Conservation (phyloP, 768 basidiomycete species). For the Boletus pseudopeckii region DNA sequence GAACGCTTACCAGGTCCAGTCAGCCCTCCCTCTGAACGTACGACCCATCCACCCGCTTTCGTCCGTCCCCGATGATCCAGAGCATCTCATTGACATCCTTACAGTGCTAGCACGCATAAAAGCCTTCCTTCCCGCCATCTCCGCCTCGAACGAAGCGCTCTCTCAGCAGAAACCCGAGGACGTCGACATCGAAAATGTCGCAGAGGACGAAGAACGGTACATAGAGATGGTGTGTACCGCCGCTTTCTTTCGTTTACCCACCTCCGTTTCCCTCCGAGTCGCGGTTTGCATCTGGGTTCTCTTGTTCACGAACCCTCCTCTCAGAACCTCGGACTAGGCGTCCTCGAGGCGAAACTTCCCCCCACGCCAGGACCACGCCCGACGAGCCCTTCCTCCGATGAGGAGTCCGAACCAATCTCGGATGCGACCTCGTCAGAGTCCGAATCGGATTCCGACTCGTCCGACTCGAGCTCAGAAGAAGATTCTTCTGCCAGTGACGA, state of each 20-base stretch:
- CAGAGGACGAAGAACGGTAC: constrained; percentile 44
- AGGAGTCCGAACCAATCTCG: constrained; percentile 1
- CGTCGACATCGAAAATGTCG: constrained; percentile 68
- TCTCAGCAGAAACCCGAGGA: constrained; percentile 48
- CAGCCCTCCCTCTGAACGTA: constrained; percentile 49
- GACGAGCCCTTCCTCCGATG: constrained; percentile 14
- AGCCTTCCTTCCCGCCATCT: constrained; percentile 63
- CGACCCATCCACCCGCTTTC: constrained; percentile 19
- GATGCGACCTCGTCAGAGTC: constrained; percentile 10
- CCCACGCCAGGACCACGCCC: constrained; percentile 13
- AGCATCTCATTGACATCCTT: background rate
- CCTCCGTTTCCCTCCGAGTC: background rate
- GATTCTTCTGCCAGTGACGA: constrained; percentile 9
- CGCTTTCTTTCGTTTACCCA: background rate
- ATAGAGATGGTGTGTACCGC: constrained; percentile 58
- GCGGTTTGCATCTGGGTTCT: background rate
- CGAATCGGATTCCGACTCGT: constrained; percentile 12
- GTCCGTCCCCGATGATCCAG: constrained; percentile 1
- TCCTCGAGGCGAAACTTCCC: constrained; percentile 44
- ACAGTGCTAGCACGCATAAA: constrained; percentile 64
- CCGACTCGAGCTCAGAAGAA: constrained; percentile 8
- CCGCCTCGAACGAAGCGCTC: constrained; percentile 60
- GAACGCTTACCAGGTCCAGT: constrained; percentile 31
- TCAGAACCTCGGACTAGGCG: constrained; percentile 63
- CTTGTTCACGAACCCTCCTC: background rate